Base-by-base conservation (phyloP, 176 grass and related monocot genomes). In the Luzula sylvatica region DNA sequence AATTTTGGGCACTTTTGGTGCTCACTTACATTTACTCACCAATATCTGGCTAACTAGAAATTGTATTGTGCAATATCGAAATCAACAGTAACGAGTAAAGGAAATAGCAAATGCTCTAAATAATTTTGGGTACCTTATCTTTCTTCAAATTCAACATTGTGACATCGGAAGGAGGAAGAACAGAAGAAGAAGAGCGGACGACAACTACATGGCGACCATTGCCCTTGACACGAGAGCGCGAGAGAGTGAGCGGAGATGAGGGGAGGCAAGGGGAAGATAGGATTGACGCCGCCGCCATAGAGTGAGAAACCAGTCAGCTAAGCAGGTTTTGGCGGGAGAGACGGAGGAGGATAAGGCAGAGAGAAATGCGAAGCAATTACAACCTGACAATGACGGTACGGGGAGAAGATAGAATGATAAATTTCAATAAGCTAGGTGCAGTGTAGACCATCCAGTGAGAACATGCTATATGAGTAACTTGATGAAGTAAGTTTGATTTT, bases 251-350 rank as follows among this genome's bases (percentile, higher is more conserved):
- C 43, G 14, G 54, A 47, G 72, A 16, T n/a, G 69, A 48, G 21
- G 8, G 65, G 49, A 46, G 65, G 50, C 72, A 85, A 24, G 57
- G 70, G 53, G 77, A 79, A 55, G 66, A 95, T 40, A 77, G 70
- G 38, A 95, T 66, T 60, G 71, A 35, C 5, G 30, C 62, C 42
- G 72, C 72, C 59, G 82, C 77, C 87, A 93, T 93, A 3, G 40
- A 15, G 24, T n/a, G 47, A 13, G 15, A 40, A 9, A 12, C 22
- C n/a, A n/a, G n/a, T n/a, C n/a, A n/a, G n/a, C n/a, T n/a, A n/a
- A n/a, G 32, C n/a, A 39, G 67, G 55, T 74, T 49, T 20, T 14
- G 39, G 8, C 23, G 24, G 15, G 17, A 14, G 14, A 46, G 54
- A n/a, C 28, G 38, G 8, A 8, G 1, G 22, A 20, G 13, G 11